These are phyloP conservation scores for Hamigera avellanea DNA, from an alignment of 495 filamentous ascomycete species.

Conservation along the genomic window DNA sequence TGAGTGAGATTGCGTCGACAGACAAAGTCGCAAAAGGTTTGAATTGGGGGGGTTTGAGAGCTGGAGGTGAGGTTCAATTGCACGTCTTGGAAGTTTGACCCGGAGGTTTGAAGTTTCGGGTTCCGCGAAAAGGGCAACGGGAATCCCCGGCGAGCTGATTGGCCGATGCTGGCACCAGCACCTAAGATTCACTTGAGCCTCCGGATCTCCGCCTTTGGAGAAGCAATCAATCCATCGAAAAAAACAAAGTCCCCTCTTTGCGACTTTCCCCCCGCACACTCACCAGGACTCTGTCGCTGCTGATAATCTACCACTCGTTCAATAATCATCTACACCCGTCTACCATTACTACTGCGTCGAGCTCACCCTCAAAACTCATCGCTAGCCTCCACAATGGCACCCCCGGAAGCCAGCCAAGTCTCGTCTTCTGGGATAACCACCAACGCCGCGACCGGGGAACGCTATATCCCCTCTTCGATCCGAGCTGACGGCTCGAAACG, in stretches of 20 bases:
- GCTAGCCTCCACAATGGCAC: constrained; percentile 10
- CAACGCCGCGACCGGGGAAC: constrained; percentile 59
- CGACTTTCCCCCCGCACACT: too few species aligned
- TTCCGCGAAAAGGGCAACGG: too few species aligned
- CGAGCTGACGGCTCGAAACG: constrained; percentile 81
- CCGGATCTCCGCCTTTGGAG: too few species aligned
- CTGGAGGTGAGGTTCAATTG: background rate
- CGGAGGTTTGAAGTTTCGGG: constrained; percentile 15
- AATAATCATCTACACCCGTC: too few species aligned
- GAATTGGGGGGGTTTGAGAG: constrained; percentile 4
- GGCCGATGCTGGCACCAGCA: constrained; percentile 16
- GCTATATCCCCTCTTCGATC: constrained; percentile 75
- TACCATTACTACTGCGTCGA: too few species aligned
- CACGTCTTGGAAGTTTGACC: background rate
- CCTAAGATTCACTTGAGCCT: too few species aligned
- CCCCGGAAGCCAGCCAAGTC: constrained; percentile 9
- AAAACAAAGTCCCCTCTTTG: too few species aligned
- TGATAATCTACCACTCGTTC: too few species aligned
- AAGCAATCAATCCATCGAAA: too few species aligned
- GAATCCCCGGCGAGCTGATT: constrained; percentile 37
- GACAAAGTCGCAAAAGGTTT: constrained; percentile 7
- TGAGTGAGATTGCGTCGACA: constrained; percentile 18
- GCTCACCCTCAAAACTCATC: too few species aligned
- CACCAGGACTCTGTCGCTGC: too few species aligned
- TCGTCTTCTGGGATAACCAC: constrained; percentile 62